phyloP scores from a whole-genome alignment of 1,284 basidiomycete genomes.

The Leccinum huronense region DNA sequence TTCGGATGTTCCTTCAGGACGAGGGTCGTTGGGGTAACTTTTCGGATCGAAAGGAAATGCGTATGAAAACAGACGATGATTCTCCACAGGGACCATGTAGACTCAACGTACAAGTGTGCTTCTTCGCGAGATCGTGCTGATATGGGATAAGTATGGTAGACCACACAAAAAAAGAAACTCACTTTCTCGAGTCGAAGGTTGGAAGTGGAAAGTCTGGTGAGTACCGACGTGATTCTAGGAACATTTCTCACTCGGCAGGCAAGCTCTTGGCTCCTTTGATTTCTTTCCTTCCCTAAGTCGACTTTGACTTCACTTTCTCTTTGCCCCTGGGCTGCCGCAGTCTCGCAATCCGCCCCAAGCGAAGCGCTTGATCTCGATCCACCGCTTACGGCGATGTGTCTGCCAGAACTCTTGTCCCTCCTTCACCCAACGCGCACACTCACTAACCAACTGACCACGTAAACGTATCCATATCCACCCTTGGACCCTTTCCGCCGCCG shows the following conservation, averaged over 20 bases:
- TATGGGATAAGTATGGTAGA: conserved; percentile 5
- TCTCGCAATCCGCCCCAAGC: conserved; percentile 23
- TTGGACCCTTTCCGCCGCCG: conserved; percentile 52
- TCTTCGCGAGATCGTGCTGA: conserved; percentile 77
- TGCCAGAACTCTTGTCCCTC: conserved; percentile 52
- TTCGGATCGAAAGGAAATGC: conserved; percentile 86
- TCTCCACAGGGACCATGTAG: conserved; percentile 91
- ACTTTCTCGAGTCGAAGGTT: conserved; percentile 88
- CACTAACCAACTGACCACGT: conserved; percentile 76
- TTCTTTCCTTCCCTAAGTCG: conserved; percentile 41
- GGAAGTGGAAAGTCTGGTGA: conserved; percentile 64
- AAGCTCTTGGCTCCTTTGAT: conserved; percentile 54
- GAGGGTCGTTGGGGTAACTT: conserved; percentile 66
- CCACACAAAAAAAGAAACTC: conserved; percentile 9
- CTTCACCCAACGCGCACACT: conserved; percentile 60
- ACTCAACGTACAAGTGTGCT: conserved; percentile 83
- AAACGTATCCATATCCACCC: conserved; percentile 67
- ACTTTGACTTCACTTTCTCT: conserved; percentile 45
- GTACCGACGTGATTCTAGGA: conserved; percentile 70
- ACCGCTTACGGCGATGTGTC: conserved; percentile 47
- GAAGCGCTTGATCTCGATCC: conserved; percentile 37
- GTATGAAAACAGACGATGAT: conserved; percentile 69
- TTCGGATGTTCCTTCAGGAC: conserved; percentile 66
- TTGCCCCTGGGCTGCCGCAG: conserved; percentile 17
- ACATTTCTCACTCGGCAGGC: conserved; percentile 70